These are phyloP conservation scores for Pythium phragmiticola DNA, from an alignment of 352 stramenopile genomes.

Conservation along the genomic window DNA sequence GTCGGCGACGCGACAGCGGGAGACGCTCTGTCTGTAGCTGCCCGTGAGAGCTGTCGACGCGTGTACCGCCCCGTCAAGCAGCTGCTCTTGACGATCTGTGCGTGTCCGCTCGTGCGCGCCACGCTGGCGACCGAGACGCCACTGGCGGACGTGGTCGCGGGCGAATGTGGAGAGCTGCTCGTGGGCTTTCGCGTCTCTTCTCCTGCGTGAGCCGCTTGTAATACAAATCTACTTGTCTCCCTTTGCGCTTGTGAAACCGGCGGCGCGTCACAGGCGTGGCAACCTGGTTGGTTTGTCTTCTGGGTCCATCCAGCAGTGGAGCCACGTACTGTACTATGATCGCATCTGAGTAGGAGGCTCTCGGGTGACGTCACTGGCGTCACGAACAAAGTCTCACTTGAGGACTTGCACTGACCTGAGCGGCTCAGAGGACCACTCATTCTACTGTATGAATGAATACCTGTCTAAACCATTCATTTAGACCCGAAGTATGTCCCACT, in stretches of 20 bases:
- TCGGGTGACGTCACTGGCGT: too few relatives aligned
- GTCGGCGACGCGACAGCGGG: not conserved
- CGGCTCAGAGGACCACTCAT: conserved; percentile 27
- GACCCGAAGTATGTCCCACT: not conserved
- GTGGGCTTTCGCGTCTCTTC: too few relatives aligned
- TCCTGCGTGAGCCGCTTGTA: too few relatives aligned
- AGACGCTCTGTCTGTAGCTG: not conserved
- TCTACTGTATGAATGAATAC: conserved; percentile 20
- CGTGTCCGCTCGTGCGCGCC: not conserved
- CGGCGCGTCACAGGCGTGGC: too few relatives aligned
- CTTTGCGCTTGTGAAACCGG: too few relatives aligned
- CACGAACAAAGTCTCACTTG: too few relatives aligned
- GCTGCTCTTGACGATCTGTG: conserved; percentile 1
- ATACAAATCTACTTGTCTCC: too few relatives aligned
- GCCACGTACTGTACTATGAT: too few relatives aligned
- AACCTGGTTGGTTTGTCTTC: too few relatives aligned
- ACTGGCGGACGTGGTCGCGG: not conserved
- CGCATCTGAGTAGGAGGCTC: too few relatives aligned
- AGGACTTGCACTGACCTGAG: conserved; percentile 17
- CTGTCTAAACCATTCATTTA: not conserved
- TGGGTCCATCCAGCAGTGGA: too few relatives aligned
- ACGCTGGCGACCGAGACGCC: too few relatives aligned
- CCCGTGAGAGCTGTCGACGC: not conserved
- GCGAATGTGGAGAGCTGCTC: not conserved
- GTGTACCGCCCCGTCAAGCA: not conserved